Conservation (phyloP, 257 asterid genomes). For the Ballota nigra region DNA sequence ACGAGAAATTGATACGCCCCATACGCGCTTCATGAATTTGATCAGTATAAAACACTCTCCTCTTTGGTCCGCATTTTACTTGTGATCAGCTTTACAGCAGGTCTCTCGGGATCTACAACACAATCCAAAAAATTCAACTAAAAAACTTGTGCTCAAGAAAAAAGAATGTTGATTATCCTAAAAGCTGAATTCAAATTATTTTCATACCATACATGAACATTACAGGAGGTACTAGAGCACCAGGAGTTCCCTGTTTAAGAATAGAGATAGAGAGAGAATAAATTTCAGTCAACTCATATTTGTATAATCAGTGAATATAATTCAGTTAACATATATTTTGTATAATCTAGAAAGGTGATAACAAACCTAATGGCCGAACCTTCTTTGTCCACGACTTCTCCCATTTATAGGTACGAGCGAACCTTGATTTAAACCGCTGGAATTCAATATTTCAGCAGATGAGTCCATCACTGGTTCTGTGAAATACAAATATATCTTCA, state of each 20-base stretch:
- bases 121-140: conserved; percentile 11
- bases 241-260: conserved; percentile 76
- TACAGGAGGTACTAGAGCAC: conserved; percentile 74
- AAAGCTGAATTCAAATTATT: neutral
- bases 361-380: conserved; percentile 86
- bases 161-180: neutral
- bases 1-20: conserved; percentile 59
- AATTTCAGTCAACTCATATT: no score
- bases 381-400: conserved; percentile 61
- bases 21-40: conserved; percentile 75
- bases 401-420: conserved; percentile 60
- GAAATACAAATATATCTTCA: conserved; percentile 70
- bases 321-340: neutral
- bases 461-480: conserved; percentile 77
- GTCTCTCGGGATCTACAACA: conserved; percentile 66
- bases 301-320: no score
- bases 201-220: conserved; percentile 81
- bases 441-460: conserved; percentile 65
- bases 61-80: conserved; percentile 59
- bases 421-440: conserved; percentile 62
- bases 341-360: neutral
- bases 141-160: neutral
- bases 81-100: conserved; percentile 69
- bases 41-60: conserved; percentile 50
- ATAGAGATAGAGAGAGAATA: no score